Conservation (phyloP, 2,329 filamentous ascomycete genomes). For the Aureobasidium subglaciale region DNA sequence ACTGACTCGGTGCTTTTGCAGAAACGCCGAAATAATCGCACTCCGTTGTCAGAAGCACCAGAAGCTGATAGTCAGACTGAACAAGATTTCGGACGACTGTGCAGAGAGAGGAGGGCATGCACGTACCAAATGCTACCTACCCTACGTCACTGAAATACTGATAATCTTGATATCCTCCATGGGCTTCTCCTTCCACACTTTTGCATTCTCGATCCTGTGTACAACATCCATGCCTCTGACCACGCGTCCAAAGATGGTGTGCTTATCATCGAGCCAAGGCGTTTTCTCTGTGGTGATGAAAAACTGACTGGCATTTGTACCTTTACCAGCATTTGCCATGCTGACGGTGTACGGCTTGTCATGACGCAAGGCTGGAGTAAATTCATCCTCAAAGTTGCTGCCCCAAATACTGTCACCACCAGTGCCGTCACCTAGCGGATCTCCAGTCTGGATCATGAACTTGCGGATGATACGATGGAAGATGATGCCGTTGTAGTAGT, state of each 20-base stretch:
- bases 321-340: constrained; percentile 95
- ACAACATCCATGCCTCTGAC: constrained; percentile 89
- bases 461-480: constrained; percentile 97
- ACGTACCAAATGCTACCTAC: background rate
- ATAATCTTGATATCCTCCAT: constrained; percentile 97
- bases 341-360: constrained; percentile 94
- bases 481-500: constrained; percentile 96
- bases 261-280: constrained; percentile 91
- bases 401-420: constrained; percentile 91
- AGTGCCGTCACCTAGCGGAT: constrained; percentile 81
- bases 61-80: no score
- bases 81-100: no score
- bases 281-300: constrained; percentile 98
- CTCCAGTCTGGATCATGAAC: constrained; percentile 94
- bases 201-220: constrained; percentile 87
- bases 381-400: constrained; percentile 88
- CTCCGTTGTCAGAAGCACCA: no score
- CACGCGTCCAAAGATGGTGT: constrained; percentile 90
- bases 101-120: no score
- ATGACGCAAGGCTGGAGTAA: constrained; percentile 72
- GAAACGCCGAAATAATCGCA: no score
- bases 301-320: constrained; percentile 94
- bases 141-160: constrained; percentile 53
- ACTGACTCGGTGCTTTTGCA: no score
- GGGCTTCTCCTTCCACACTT: constrained; percentile 84